phyloP scores from a whole-genome alignment of 2,329 filamentous ascomycete species.

The Elsinoe fawcettii region DNA sequence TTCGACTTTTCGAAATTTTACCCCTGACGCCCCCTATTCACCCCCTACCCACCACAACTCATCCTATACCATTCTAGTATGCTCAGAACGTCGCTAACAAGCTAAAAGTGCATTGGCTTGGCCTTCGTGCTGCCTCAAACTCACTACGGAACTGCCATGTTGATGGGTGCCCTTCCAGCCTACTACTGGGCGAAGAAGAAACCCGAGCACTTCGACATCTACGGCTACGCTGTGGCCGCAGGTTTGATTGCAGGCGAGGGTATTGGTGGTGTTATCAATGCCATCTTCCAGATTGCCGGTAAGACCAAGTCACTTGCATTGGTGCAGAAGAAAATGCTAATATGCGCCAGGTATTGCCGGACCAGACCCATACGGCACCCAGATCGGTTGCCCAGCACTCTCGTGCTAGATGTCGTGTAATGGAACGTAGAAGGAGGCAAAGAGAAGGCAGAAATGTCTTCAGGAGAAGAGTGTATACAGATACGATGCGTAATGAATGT shows the following conservation, averaged over 20 bases:
- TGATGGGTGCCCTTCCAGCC: conserved; percentile 47
- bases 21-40: too few species aligned
- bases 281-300: conserved; percentile 42
- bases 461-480: not conserved
- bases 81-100: not conserved
- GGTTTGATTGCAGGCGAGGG: conserved; percentile 58
- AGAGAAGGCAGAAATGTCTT: not conserved
- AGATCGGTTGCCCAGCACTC: conserved; percentile 36
- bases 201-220: conserved; percentile 48
- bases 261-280: conserved; percentile 56
- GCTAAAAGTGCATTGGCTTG: conserved; percentile 42
- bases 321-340: not conserved
- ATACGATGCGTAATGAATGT: not conserved
- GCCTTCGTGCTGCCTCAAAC: conserved; percentile 52
- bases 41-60: too few species aligned
- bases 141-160: conserved; percentile 51
- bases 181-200: conserved; percentile 49
- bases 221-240: conserved; percentile 52
- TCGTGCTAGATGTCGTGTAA: conserved; percentile 23
- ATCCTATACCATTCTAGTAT: not conserved
- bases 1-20: too few species aligned
- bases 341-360: not conserved
- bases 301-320: conserved; percentile 28
- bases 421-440: not conserved
- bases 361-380: conserved; percentile 31